A percentile compares a stretch with the other conserved stretches of the same genome.
Conservation (phyloP, 2,329 filamentous ascomycete genomes). For the Stemphylium beticola region DNA sequence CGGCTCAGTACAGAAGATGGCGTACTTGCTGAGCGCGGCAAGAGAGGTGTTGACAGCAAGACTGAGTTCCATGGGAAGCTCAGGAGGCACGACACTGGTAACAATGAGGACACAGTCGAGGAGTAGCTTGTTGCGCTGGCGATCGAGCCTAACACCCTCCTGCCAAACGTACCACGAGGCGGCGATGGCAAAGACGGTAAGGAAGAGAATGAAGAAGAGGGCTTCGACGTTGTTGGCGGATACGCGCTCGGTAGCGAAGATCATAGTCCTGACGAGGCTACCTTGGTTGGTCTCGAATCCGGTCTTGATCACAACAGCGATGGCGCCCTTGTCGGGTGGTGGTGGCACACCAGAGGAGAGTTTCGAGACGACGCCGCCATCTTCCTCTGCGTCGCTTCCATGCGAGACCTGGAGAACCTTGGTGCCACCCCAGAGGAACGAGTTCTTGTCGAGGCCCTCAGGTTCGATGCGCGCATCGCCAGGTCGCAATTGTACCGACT, state of each 20-base stretch:
- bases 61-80: slow-evolving; percentile 97
- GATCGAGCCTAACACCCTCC: slow-evolving; percentile 90
- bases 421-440: slow-evolving; percentile 95
- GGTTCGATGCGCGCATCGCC: slow-evolving; percentile 79
- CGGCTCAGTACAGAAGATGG: slow-evolving; percentile 98
- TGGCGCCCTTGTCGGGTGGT: slow-evolving; percentile 91
- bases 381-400: slow-evolving; percentile 76
- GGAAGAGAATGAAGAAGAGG: slow-evolving; percentile 95
- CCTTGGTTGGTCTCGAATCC: slow-evolving; percentile 99
- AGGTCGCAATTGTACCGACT: slow-evolving; percentile 90
- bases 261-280: slow-evolving; percentile 97
- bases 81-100: slow-evolving; percentile 96
- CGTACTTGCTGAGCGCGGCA: slow-evolving; percentile 90
- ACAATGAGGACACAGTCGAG: slow-evolving; percentile 97
- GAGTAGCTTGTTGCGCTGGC: slow-evolving; percentile 95
- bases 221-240: slow-evolving; percentile 98
- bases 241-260: slow-evolving; percentile 97
- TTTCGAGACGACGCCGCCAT: slow-evolving; percentile 63
- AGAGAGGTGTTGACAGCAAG: slow-evolving; percentile 97
- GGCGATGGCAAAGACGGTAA: slow-evolving; percentile 93
- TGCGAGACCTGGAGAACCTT: slow-evolving; percentile 97
- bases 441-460: slow-evolving; percentile 93
- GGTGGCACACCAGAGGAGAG: slow-evolving; percentile 76
- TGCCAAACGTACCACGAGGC: slow-evolving; percentile 99
- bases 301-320: slow-evolving; percentile 95